Evolutionary conservation across 345 rosid species (phyloP), one percentile per base, ranked within the genome.

Genomic region (Atalantia buxifolia): DNA sequence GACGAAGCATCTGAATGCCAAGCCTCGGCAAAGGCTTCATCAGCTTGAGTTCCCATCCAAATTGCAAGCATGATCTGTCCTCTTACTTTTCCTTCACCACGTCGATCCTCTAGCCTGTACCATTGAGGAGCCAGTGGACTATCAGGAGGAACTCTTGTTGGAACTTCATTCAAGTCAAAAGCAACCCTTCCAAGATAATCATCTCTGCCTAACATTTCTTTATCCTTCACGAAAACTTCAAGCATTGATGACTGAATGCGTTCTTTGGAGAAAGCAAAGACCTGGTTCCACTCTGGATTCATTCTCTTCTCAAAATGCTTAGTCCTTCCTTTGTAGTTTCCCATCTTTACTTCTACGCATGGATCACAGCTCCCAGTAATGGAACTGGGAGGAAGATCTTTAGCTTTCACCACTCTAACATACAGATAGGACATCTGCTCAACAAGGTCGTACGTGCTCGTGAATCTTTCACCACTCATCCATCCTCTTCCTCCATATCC

Each of bases 41-140:
- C 98, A 2, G 97, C 98, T 75, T 94, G 96, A 64, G 96, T 90
- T 82, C 97, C 98, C 92, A 94, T 89, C 98, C 98, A 95, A 14
- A 92, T 94, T 33, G 98, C 98, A 72, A 95, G 80, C 98, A 95
- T 95, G 35, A 93, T 77, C 80, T 93, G 89, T 68, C 97, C 98
- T 79, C 90, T 84, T 74, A 92, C 86, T 78, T 85, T 94, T 13
- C 97, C 94, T 73, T 86, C 86, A 21, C 97, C 92, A 4, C 94
- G 85, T 75, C 92, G 80, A 65, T 92, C 93, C 75, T 92, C 98
- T 62, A 93, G 81, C 53, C 91, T 79, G 72, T 90, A 92, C 99
- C 98, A 95, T 72, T 93, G 98, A 5, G 99, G 97, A 74, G 98
- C 99, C 72, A 95, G 79, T 0, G 98, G 98, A 28, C 98, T 92